Evolutionary conservation across 352 stramenopile genomes (phyloP).

Genomic region (Peronospora belbahrii): DNA sequence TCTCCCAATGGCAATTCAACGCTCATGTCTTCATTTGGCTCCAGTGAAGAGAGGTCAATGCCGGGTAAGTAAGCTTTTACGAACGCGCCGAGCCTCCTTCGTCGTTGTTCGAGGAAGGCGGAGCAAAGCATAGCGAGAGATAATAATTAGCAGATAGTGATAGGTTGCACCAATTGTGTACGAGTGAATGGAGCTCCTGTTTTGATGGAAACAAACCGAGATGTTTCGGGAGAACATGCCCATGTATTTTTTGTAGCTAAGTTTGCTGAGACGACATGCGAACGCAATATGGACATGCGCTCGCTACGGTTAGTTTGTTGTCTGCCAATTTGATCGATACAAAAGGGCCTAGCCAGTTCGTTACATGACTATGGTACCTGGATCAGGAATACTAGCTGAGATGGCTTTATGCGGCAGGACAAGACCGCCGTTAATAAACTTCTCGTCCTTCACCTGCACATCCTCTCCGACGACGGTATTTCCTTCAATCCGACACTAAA

Average conservation of each 20-base stretch:
- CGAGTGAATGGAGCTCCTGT: constrained; percentile 16
- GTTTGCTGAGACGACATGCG: constrained; percentile 11
- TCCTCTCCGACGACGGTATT: constrained; percentile 83
- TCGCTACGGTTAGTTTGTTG: background rate
- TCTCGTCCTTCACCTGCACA: constrained; percentile 83
- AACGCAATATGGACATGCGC: background rate
- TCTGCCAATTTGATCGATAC: background rate
- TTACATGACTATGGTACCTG: constrained; percentile 87
- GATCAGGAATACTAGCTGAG: constrained; percentile 75
- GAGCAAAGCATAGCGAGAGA: constrained; percentile 1
- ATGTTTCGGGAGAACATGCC: no score
- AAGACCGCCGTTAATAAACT: constrained; percentile 84
- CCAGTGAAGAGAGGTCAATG: constrained; percentile 25
- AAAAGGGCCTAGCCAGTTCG: no score
- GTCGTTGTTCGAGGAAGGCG: background rate
- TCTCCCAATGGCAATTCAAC: constrained; percentile 37
- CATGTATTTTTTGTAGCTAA: no score
- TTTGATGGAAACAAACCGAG: constrained; percentile 10
- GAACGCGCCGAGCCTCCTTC: background rate
- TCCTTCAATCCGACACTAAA: constrained; percentile 74
- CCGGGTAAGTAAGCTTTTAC: constrained; percentile 7
- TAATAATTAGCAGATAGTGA: constrained; percentile 18
- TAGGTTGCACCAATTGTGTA: no score
- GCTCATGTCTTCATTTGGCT: constrained; percentile 44
- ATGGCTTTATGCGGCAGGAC: constrained; percentile 86